Evolutionary conservation across 1,284 basidiomycete species (phyloP).

Genomic region (Tilletia walkeri): DNA sequence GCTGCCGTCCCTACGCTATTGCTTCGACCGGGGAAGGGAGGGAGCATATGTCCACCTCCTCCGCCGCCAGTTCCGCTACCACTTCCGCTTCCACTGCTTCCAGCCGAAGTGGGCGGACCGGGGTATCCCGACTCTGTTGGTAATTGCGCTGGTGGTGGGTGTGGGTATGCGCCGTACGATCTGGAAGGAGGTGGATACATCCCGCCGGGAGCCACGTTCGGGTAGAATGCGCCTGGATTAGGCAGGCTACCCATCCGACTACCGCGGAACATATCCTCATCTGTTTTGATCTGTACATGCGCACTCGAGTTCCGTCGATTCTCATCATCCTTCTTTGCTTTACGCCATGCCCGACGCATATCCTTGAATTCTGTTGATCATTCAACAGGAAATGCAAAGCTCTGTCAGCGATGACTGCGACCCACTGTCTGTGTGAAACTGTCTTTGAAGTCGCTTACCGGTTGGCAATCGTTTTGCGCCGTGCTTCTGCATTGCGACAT

Average conservation of each 20-base stretch:
- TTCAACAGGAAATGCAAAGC: conserved; percentile 1
- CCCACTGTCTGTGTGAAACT: neutral
- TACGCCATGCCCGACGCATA: conserved; percentile 89
- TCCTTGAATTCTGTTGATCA: conserved; percentile 78
- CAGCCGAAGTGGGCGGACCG: neutral
- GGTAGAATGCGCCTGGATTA: neutral
- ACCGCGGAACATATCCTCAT: neutral
- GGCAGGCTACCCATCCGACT: conserved; percentile 6
- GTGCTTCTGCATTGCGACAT: conserved; percentile 89
- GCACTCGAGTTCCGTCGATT: conserved; percentile 27
- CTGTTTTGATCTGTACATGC: neutral
- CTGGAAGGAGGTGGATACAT: conserved; percentile 6
- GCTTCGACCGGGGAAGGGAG: conserved; percentile 3
- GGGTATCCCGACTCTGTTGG: neutral
- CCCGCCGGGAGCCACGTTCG: neutral
- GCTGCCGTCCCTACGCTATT: neutral
- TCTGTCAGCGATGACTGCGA: neutral
- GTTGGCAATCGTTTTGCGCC: conserved; percentile 76
- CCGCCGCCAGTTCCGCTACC: neutral
- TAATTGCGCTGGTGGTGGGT: neutral
- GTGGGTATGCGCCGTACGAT: neutral
- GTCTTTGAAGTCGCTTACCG: conserved; percentile 61
- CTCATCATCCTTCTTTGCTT: conserved; percentile 76
- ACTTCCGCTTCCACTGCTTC: neutral
- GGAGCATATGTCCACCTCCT: conserved; percentile 10